Conservation (phyloP, 805 yeast genomes). For the Candida sithepensis region DNA sequence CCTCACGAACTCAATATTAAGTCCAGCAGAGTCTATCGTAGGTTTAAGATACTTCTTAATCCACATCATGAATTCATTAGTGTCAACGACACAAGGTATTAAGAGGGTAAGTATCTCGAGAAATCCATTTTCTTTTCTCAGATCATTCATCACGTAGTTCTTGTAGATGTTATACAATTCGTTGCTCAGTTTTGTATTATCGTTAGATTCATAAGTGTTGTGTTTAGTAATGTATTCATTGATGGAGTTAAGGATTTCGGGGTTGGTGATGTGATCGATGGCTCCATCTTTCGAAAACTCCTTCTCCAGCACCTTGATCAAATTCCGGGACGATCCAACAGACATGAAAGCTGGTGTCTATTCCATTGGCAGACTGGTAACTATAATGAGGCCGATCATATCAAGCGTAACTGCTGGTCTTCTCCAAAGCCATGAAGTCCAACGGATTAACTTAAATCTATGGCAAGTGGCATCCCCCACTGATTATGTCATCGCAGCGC, state of each 20-base stretch:
- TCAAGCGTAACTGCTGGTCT: too few species aligned
- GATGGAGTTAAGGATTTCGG: conserved; percentile 2
- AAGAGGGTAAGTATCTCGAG: conserved; percentile 35
- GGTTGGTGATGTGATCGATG: not conserved
- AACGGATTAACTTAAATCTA: too few species aligned
- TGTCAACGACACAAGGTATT: conserved; percentile 29
- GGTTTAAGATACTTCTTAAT: conserved; percentile 43
- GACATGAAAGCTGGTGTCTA: conserved; percentile 7
- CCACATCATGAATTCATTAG: conserved; percentile 43
- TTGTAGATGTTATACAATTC: conserved; percentile 36
- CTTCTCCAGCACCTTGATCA: conserved; percentile 11
- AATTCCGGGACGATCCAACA: conserved; percentile 12
- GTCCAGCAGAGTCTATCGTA: conserved; percentile 59
- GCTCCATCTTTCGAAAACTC: conserved; percentile 4
- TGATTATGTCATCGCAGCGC: not conserved
- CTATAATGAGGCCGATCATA: too few species aligned
- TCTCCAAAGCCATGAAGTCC: too few species aligned
- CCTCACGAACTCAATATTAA: conserved; percentile 31
- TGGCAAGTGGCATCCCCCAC: too few species aligned
- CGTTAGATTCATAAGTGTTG: conserved; percentile 31
- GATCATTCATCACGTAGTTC: conserved; percentile 28
- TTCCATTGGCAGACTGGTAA: not conserved
- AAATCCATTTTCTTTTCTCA: conserved; percentile 35
- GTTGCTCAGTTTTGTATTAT: conserved; percentile 32
- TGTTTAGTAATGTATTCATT: conserved; percentile 28